Evolutionary conservation across 2,329 filamentous ascomycete species (phyloP).

Genomic region (Ophiostoma fasciatum): DNA sequence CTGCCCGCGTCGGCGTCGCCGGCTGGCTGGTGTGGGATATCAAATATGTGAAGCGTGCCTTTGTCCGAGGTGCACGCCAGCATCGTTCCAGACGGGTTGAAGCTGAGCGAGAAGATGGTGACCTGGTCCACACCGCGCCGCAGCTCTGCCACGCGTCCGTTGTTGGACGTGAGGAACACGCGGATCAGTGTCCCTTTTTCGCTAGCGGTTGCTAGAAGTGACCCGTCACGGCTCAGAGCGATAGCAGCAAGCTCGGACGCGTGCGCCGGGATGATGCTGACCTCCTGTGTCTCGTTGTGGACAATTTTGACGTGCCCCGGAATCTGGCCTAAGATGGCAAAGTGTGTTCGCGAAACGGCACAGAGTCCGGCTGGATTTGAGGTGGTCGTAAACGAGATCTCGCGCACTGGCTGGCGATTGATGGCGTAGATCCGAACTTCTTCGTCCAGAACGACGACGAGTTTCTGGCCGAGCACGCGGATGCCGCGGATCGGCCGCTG

Average conservation of each 20-base stretch:
- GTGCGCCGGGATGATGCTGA: slow-evolving; percentile 90
- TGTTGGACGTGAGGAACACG: slow-evolving; percentile 67
- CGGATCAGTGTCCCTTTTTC: slow-evolving; percentile 84
- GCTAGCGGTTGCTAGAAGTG: slow-evolving; percentile 77
- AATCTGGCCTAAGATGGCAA: slow-evolving; percentile 76
- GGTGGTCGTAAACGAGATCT: slow-evolving; percentile 69
- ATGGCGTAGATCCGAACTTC: slow-evolving; percentile 72
- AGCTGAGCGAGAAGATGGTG: slow-evolving; percentile 72
- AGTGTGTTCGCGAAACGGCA: slow-evolving; percentile 54
- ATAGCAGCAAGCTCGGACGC: slow-evolving; percentile 64
- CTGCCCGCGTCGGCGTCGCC: neutral
- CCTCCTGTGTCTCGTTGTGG: slow-evolving; percentile 60
- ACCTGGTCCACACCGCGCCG: slow-evolving; percentile 81
- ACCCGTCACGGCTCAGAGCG: slow-evolving; percentile 63
- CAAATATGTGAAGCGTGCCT: slow-evolving; percentile 87
- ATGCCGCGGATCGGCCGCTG: slow-evolving; percentile 69
- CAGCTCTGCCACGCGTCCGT: slow-evolving; percentile 62
- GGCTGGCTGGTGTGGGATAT: slow-evolving; percentile 45
- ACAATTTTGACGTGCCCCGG: slow-evolving; percentile 81
- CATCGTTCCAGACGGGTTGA: slow-evolving; percentile 66
- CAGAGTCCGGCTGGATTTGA: slow-evolving; percentile 73
- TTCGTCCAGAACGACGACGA: slow-evolving; percentile 70
- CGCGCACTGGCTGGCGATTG: slow-evolving; percentile 52
- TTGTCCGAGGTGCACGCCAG: slow-evolving; percentile 94
- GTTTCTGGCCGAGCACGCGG: slow-evolving; percentile 57